A percentile compares a stretch with the other conserved stretches of the same genome.
These are phyloP conservation scores for Lasiosphaeria ovina DNA, from an alignment of 495 filamentous ascomycete genomes.

Conservation along the genomic window DNA sequence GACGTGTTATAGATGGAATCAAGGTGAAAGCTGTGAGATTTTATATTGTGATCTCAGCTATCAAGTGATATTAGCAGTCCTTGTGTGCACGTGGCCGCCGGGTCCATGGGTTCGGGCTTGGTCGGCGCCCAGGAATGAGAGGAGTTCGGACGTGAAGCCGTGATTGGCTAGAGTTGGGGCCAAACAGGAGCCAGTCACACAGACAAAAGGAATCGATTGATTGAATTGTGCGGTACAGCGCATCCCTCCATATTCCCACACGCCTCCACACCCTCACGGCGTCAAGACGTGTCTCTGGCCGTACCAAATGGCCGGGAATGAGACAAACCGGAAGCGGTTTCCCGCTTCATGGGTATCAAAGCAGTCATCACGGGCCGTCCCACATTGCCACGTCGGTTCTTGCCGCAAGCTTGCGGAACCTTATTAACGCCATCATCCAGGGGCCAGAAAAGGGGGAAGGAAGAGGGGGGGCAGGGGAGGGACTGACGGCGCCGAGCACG, in stretches of 20 bases:
- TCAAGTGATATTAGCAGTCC: conserved; percentile 20
- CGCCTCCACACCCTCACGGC: conserved; percentile 17
- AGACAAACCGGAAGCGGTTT: conserved; percentile 18
- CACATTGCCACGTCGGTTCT: conserved; percentile 19
- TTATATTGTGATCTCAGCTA: conserved; percentile 22
- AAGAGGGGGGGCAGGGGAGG: background rate
- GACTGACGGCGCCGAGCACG: conserved; percentile 6
- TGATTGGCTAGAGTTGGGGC: conserved; percentile 18
- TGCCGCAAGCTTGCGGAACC: conserved; percentile 20
- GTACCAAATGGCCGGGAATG: conserved; percentile 13
- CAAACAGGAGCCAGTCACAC: conserved; percentile 21
- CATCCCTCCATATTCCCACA: conserved; percentile 21
- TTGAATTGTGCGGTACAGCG: conserved; percentile 23
- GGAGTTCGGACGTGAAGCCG: background rate
- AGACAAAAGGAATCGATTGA: conserved; percentile 16
- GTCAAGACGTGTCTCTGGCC: conserved; percentile 6
- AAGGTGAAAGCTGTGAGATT: conserved; percentile 20
- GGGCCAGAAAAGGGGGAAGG: background rate
- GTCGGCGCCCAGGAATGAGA: background rate
- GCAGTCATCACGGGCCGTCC: conserved; percentile 18
- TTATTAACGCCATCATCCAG: conserved; percentile 8
- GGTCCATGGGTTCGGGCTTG: conserved; percentile 20
- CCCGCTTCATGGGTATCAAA: conserved; percentile 29
- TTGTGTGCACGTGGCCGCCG: conserved; percentile 29
- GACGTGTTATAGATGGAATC: conserved; percentile 8